Evolutionary conservation across 2,329 filamentous ascomycete species (phyloP).

Genomic region (Paraphoma chrysanthemicola): DNA sequence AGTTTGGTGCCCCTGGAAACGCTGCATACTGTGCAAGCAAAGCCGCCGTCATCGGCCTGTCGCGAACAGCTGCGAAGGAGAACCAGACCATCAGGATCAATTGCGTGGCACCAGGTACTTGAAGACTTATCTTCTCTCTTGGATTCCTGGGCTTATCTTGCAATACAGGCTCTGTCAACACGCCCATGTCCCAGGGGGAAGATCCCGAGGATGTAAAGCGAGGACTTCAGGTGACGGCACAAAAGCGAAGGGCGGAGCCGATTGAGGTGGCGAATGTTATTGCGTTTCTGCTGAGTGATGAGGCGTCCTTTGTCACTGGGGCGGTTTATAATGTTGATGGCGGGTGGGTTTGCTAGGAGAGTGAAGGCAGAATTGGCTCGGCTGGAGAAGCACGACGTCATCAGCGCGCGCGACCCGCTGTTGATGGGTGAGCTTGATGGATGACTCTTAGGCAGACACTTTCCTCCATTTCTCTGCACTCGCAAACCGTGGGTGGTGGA

Average conservation of each 20-base stretch:
- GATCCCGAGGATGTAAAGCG: conserved; percentile 19
- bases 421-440: not conserved
- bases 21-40: conserved; percentile 39
- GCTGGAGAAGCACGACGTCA: conserved; percentile 2
- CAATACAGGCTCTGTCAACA: conserved; percentile 19
- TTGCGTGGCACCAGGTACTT: conserved; percentile 24
- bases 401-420: conserved; percentile 1
- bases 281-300: conserved; percentile 54
- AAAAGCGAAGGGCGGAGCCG: conserved; percentile 22
- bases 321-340: conserved; percentile 50
- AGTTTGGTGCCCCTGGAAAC: conserved; percentile 27
- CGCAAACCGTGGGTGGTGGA: no score
- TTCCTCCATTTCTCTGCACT: no score
- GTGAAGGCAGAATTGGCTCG: not conserved
- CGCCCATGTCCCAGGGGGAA: conserved; percentile 24
- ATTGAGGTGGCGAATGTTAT: conserved; percentile 51
- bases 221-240: conserved; percentile 20
- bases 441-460: no score
- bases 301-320: conserved; percentile 54
- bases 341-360: conserved; percentile 1
- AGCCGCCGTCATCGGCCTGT: conserved; percentile 44
- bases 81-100: conserved; percentile 25
- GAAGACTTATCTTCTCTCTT: not conserved
- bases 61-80: conserved; percentile 39
- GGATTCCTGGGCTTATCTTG: not conserved